phyloP scores from a whole-genome alignment of 495 filamentous ascomycete genomes.

The Glutinoglossum americanum region DNA sequence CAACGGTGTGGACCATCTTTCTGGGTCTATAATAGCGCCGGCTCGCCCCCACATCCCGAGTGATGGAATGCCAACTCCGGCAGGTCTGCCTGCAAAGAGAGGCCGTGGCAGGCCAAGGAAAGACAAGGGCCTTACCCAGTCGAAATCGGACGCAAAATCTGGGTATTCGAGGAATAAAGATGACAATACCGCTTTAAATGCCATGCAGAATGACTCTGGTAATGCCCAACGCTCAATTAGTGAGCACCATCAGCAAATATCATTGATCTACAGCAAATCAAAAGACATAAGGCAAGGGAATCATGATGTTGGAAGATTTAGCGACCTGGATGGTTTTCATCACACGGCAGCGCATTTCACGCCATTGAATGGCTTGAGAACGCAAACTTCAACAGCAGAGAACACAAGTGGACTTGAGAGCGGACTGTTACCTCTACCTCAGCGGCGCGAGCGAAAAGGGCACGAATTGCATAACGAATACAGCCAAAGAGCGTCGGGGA shows the following conservation, averaged over 20 bases:
- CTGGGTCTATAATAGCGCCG: background rate
- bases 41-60: background rate
- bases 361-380: background rate
- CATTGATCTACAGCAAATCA: background rate
- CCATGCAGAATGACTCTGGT: background rate
- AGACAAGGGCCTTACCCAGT: background rate
- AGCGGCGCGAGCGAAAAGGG: too few relatives aligned
- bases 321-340: background rate
- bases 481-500: background rate
- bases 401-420: too few relatives aligned
- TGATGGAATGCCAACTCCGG: constrained; percentile 5
- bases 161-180: constrained; percentile 8
- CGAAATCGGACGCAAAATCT: background rate
- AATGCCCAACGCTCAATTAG: background rate
- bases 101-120: constrained; percentile 1
- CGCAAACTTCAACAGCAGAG: too few relatives aligned
- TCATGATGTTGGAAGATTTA: background rate
- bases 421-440: too few relatives aligned
- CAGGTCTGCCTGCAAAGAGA: background rate
- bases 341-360: background rate
- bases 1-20: background rate
- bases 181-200: background rate
- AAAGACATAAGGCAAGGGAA: background rate
- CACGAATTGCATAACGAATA: background rate
- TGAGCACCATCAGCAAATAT: background rate